Conservation (phyloP, 441 rosid species). For the Omphalea diandra region DNA sequence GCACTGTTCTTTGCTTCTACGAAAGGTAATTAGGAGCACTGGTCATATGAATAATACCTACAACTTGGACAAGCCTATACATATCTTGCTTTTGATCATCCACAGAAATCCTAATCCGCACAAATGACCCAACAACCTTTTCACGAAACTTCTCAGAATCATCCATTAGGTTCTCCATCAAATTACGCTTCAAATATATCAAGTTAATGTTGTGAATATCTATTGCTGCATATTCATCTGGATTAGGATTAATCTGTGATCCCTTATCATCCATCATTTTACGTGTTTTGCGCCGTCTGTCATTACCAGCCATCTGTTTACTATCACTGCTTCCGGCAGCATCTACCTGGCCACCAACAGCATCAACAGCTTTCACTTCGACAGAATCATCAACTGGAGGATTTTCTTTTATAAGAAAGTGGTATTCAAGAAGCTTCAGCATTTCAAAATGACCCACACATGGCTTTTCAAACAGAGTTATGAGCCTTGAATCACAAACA, state of each 20-base stretch:
- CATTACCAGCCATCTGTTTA: constrained; percentile 34
- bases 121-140: constrained; percentile 86
- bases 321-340: constrained; percentile 36
- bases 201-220: constrained; percentile 84
- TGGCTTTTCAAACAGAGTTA: constrained; percentile 59
- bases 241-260: constrained; percentile 44
- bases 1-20: constrained; percentile 18
- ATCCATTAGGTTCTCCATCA: constrained; percentile 67
- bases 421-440: constrained; percentile 87
- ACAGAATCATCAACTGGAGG: constrained; percentile 36
- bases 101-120: constrained; percentile 71
- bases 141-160: constrained; percentile 69
- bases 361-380: constrained; percentile 36
- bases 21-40: constrained; percentile 21
- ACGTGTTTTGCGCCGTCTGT: constrained; percentile 50
- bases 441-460: constrained; percentile 78
- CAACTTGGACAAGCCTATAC: constrained; percentile 88
- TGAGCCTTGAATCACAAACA: constrained; percentile 70
- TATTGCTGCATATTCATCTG: constrained; percentile 78
- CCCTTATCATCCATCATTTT: constrained; percentile 54
- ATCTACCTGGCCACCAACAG: too few relatives aligned
- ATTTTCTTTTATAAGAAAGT: constrained; percentile 56
- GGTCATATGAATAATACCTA: constrained; percentile 57
- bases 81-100: constrained; percentile 71
- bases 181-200: constrained; percentile 69